A percentile compares a stretch with the other conserved stretches of the same genome.
Evolutionary conservation across 2,329 filamentous ascomycete species (phyloP).

Genomic region (Neofusicoccum sp.): DNA sequence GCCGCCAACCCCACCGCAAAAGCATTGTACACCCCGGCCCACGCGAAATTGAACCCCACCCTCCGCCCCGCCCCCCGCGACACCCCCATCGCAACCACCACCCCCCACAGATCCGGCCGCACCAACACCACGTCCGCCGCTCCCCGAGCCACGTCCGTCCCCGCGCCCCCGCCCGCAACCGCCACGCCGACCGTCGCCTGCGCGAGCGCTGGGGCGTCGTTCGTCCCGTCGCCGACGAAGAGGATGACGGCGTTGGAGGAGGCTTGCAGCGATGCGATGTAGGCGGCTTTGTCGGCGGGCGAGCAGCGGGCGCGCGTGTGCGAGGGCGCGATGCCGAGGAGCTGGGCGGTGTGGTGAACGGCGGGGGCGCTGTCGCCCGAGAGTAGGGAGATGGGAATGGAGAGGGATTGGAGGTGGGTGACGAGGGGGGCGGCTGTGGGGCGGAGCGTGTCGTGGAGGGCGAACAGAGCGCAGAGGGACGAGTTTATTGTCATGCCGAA

Average conservation of each 20-base stretch:
- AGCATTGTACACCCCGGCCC: slow-evolving; percentile 71
- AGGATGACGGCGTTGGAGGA: slow-evolving; percentile 51
- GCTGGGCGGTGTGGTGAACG: slow-evolving; percentile 51
- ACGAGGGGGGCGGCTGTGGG: slow-evolving; percentile 57
- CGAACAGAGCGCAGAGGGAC: slow-evolving; percentile 51
- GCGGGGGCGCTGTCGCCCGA: slow-evolving; percentile 59
- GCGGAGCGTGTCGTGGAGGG: slow-evolving; percentile 52
- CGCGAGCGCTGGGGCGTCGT: slow-evolving; percentile 73
- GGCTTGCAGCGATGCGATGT: slow-evolving; percentile 45
- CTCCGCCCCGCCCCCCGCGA: slow-evolving; percentile 43
- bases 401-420: slow-evolving; percentile 50
- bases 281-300: slow-evolving; percentile 58
- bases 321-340: slow-evolving; percentile 37
- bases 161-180: slow-evolving; percentile 51
- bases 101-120: slow-evolving; percentile 56
- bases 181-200: slow-evolving; percentile 73
- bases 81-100: slow-evolving; percentile 62
- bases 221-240: slow-evolving; percentile 78
- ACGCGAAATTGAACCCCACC: slow-evolving; percentile 67
- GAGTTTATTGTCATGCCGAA: slow-evolving; percentile 49
- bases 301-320: slow-evolving; percentile 51
- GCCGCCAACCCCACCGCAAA: slow-evolving; percentile 68
- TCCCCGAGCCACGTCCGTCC: slow-evolving; percentile 65
- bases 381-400: slow-evolving; percentile 57
- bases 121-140: slow-evolving; percentile 73